Evolutionary conservation across 1,284 basidiomycete genomes (phyloP), one percentile per base, ranked within the genome.

Genomic region (Malassezia globosa): DNA sequence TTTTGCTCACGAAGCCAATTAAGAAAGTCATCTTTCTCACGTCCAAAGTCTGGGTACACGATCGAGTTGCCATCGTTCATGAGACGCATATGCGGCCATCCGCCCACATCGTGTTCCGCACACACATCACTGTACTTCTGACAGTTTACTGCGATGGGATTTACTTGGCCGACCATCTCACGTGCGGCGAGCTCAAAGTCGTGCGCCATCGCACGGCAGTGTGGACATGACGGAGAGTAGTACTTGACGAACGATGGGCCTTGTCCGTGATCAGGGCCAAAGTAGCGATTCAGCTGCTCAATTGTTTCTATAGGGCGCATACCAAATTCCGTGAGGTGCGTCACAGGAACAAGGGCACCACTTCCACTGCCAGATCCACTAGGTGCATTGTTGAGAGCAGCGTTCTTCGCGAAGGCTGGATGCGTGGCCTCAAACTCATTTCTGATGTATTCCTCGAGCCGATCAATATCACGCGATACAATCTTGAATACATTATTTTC

Each of bases 181-280:
- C 33, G 29, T 23, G 56, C 61, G 10, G 66, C 51, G 36, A 59
- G 37, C 39, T 55, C 49, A 48, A 54, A 70, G 5, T 61, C 59
- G 1, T 47, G 36, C 0, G 60, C 63, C 68, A 70, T 70, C 19
- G 63, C 60, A 21, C 57, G 52, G 55, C 68, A 70, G 44, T 70
- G 68, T 8, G 66, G 68, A 39, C 68, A 70, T 62, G 65, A 69
- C 1, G 68, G 63, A n/a, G 63, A 65, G 36, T 60, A 67, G 45
- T 68, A 69, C 37, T 68, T 69, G 51, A 69, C 65, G 41, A 69
- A 66, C 7, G 58, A 59, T 5, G 62, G 49, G 24, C 65, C 64
- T 36, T 61, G 57, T 13, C 60, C 59, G 6, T 49, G 55, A 3
- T 60, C 55, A n/a, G 55, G 42, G 34, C 48, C 54, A 26, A 69